Evolutionary conservation across 2,329 filamentous ascomycete species (phyloP).

Genomic region (Pestalotiopsis sp.): DNA sequence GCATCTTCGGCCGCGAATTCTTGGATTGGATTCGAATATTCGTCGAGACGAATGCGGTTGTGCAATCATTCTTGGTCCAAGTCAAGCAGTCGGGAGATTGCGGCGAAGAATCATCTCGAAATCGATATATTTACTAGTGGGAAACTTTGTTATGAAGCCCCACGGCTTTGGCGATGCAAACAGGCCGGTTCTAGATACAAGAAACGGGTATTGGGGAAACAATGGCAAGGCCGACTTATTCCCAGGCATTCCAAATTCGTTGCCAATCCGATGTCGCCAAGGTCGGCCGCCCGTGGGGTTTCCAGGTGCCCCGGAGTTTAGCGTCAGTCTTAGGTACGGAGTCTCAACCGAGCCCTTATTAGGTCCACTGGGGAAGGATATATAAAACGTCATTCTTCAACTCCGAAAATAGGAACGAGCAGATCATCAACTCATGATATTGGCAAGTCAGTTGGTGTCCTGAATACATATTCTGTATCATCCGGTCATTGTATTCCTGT

Average conservation of each 20-base stretch:
- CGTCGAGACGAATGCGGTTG: neutral
- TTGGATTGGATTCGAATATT: neutral
- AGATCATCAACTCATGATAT: neutral
- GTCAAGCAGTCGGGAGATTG: neutral
- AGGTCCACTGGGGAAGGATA: neutral
- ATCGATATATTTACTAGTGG: neutral
- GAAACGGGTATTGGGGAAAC: too few relatives aligned
- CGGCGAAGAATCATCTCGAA: neutral
- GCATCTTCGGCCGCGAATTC: neutral
- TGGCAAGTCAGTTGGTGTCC: neutral
- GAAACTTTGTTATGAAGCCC: neutral
- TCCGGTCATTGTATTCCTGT: neutral
- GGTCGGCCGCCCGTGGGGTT: neutral
- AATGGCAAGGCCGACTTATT: neutral
- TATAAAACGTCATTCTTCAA: slow-evolving; percentile 9
- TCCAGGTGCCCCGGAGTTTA: neutral
- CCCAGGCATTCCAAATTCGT: neutral
- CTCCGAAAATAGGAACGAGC: neutral
- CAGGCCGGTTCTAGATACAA: neutral
- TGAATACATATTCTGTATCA: too few relatives aligned
- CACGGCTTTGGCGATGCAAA: neutral
- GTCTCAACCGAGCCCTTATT: neutral
- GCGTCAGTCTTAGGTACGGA: neutral
- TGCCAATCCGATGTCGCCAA: slow-evolving; percentile 5
- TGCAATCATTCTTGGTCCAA: neutral